A percentile compares a stretch with the other conserved stretches of the same genome.
These are phyloP conservation scores for Talaromyces stipitatus DNA, from an alignment of 495 filamentous ascomycete genomes.

Conservation along the genomic window DNA sequence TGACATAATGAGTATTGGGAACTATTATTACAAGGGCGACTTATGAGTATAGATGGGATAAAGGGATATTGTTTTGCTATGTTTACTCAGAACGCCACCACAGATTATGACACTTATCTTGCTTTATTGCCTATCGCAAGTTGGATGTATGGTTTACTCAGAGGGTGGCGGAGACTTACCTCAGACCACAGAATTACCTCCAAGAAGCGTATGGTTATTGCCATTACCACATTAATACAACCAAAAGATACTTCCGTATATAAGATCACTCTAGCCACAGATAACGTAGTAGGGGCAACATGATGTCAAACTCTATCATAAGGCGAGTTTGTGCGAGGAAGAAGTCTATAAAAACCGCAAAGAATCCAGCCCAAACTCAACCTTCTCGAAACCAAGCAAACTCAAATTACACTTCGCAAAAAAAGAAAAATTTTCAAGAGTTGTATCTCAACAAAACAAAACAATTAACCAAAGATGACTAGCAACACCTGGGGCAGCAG, in stretches of 20 bases:
- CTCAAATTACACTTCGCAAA: not conserved
- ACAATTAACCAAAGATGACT: slow-evolving; percentile 5
- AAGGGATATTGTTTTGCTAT: not conserved
- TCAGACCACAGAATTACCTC: not conserved
- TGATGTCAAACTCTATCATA: slow-evolving; percentile 8
- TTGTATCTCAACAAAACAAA: not conserved
- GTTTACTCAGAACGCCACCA: not conserved
- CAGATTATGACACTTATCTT: not conserved
- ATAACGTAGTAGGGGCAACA: not conserved
- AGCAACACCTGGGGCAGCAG: slow-evolving; percentile 4
- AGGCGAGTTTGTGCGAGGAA: not conserved
- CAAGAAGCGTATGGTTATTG: not conserved
- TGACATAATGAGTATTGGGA: not conserved
- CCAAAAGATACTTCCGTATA: not conserved
- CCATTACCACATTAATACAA: not conserved
- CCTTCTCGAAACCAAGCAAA: not conserved
- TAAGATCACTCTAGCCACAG: not conserved
- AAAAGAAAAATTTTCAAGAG: not conserved
- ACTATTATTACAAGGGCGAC: not conserved
- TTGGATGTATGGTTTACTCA: too few species aligned
- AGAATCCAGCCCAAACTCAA: not conserved
- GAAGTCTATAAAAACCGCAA: not conserved
- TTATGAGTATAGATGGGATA: not conserved
- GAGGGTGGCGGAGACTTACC: not conserved
- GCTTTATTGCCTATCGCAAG: not conserved